Conservation (phyloP, 2,329 filamentous ascomycete genomes). For the Setomelanomma holmii region DNA sequence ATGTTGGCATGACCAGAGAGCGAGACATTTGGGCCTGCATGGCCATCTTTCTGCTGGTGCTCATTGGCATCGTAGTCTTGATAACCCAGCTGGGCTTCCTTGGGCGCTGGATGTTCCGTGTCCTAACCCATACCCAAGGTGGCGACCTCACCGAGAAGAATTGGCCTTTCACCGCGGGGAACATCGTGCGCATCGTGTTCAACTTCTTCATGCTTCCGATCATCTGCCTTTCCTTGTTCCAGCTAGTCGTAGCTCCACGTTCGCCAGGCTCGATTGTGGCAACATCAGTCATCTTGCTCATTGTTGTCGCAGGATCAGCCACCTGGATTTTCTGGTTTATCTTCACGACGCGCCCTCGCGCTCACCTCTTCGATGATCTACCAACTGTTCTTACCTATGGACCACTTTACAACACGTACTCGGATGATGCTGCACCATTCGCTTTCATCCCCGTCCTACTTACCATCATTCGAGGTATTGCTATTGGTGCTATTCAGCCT, state of each 20-base stretch:
- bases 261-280: slow-evolving; percentile 76
- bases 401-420: slow-evolving; percentile 96
- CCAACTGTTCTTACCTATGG: slow-evolving; percentile 89
- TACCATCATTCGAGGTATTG: slow-evolving; percentile 84
- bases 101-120: slow-evolving; percentile 76
- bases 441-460: slow-evolving; percentile 85
- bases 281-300: slow-evolving; percentile 76
- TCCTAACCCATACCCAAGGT: slow-evolving; percentile 73
- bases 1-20: slow-evolving; percentile 78
- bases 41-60: slow-evolving; percentile 86
- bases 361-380: slow-evolving; percentile 91
- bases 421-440: slow-evolving; percentile 89
- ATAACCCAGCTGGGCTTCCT: slow-evolving; percentile 80
- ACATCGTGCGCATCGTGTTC: slow-evolving; percentile 79
- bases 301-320: slow-evolving; percentile 75
- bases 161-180: slow-evolving; percentile 73
- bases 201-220: slow-evolving; percentile 92
- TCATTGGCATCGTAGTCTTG: slow-evolving; percentile 71
- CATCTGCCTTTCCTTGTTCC: slow-evolving; percentile 86
- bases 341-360: slow-evolving; percentile 78
- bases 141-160: slow-evolving; percentile 93
- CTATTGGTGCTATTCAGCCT: slow-evolving; percentile 89
- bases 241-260: slow-evolving; percentile 75
- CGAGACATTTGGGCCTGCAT: slow-evolving; percentile 93
- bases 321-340: slow-evolving; percentile 84